These are phyloP conservation scores for Penicillium chermesinum DNA, from an alignment of 495 filamentous ascomycete genomes.

Conservation along the genomic window DNA sequence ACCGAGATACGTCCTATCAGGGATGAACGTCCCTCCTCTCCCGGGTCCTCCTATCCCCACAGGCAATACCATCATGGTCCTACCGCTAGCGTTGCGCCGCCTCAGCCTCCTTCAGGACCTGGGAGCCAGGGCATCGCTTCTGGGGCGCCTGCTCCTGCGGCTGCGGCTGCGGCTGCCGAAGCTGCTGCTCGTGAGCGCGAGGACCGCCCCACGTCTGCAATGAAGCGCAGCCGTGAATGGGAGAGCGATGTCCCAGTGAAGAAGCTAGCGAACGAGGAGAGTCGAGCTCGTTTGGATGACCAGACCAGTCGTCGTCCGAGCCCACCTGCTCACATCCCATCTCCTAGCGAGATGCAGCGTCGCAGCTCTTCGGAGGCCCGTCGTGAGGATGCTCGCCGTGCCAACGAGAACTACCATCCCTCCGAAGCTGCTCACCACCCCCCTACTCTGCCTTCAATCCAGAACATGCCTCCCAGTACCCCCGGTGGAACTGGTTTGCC, in stretches of 20 bases:
- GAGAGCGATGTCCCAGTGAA: slow-evolving; percentile 70
- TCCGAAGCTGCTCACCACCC: slow-evolving; percentile 89
- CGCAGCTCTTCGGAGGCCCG: slow-evolving; percentile 75
- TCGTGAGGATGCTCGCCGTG: slow-evolving; percentile 62
- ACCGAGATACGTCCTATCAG: slow-evolving; percentile 81
- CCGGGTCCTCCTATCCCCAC: slow-evolving; percentile 74
- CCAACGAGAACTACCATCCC: slow-evolving; percentile 76
- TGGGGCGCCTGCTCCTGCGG: slow-evolving; percentile 67
- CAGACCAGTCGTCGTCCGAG: slow-evolving; percentile 70
- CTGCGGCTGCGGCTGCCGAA: slow-evolving; percentile 68
- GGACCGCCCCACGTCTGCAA: slow-evolving; percentile 68
- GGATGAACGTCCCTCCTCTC: slow-evolving; percentile 79
- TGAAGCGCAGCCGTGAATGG: slow-evolving; percentile 87
- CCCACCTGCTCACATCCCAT: slow-evolving; percentile 50
- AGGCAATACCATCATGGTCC: slow-evolving; percentile 70
- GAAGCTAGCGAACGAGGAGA: slow-evolving; percentile 85
- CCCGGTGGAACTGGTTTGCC: slow-evolving; percentile 43
- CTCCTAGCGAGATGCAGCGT: slow-evolving; percentile 66
- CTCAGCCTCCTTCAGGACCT: slow-evolving; percentile 43
- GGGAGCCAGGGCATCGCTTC: slow-evolving; percentile 65
- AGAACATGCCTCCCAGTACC: slow-evolving; percentile 61
- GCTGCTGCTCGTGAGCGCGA: slow-evolving; percentile 79
- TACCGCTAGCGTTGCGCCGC: slow-evolving; percentile 34
- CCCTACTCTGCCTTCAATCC: slow-evolving; percentile 64
- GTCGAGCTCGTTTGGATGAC: slow-evolving; percentile 78